phyloP scores from a whole-genome alignment of 2,329 filamentous ascomycete genomes.

The Fusarium subtropicale region DNA sequence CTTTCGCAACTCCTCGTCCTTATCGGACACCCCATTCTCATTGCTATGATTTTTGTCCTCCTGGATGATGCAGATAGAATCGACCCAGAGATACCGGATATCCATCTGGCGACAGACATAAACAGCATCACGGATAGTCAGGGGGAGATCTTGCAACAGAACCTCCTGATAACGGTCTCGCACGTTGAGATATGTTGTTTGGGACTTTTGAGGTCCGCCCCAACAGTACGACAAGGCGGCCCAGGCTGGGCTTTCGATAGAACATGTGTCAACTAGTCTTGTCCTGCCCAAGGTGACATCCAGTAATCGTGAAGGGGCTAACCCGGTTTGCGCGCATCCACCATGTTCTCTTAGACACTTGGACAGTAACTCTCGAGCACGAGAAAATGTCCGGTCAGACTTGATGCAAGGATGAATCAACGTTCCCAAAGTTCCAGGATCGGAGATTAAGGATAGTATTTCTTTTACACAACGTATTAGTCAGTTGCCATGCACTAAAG shows the following conservation, averaged over 20 bases:
- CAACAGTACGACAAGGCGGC: background rate
- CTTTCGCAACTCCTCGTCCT: background rate
- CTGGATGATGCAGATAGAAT: background rate
- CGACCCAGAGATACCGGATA: background rate
- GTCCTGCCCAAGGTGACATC: background rate
- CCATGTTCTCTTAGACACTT: background rate
- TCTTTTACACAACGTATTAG: too few species aligned
- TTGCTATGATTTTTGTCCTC: accelerated
- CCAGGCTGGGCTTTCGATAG: accelerated
- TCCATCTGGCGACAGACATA: background rate
- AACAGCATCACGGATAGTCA: background rate
- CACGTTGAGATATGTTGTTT: background rate
- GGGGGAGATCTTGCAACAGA: accelerated
- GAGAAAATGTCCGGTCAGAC: background rate
- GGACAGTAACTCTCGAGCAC: accelerated
- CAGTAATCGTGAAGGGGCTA: accelerated
- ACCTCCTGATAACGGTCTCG: background rate
- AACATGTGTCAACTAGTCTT: background rate
- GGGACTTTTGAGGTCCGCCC: background rate
- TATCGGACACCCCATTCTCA: accelerated
- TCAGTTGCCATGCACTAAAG: too few species aligned
- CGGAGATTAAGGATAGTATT: background rate
- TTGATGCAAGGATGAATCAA: background rate
- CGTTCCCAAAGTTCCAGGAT: background rate
- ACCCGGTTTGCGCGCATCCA: background rate